Evolutionary conservation across 257 asterid species (phyloP), one percentile per base, ranked within the genome.

Genomic region (Haberlea rhodopensis): DNA sequence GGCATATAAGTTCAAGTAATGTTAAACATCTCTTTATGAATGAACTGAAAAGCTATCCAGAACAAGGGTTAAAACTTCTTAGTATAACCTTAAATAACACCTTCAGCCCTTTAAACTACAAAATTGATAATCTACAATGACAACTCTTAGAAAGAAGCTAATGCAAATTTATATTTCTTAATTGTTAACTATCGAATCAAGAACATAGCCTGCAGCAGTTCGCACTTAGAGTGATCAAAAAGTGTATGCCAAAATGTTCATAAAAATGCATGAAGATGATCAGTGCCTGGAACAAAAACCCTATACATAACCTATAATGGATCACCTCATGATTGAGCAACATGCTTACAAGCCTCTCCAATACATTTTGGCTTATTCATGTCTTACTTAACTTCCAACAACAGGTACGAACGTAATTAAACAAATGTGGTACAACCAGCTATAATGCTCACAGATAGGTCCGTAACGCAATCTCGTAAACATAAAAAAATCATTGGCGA

Each of bases 391-490:
- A 37, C n/a, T 37, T 37, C 46, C 46, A 37, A 37, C 0, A 37
- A 16, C 46, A 34, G 2, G 45, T 34, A 10, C 45, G 3, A n/a
- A 13, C 46, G 46, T 37, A 37, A 13, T 37, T 37, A 32, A 10
- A 5, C 46, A 8, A 32, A 32, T 1, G 34, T 29, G 34, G 34
- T 7, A 29, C 6, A 29, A 61, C 25, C 5, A 60, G 11, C 28
- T 32, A n/a, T n/a, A n/a, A 60, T 20, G 10, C 40, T 11, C 9
- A 37, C 15, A 19, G 8, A 29, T 7, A 29, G 0, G 15, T n/a
- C 19, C 4, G 18, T 52, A 62, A 9, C 63, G 62, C 63, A 62
- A 3, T n/a, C 2, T 46, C 32, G 51, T 16, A 55, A 53, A 54
- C 23, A 10, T 52, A n/a, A 48, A 58, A 68, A 62, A 20, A 13